A percentile compares a stretch with the other conserved stretches of the same genome.
These are phyloP conservation scores for Amanita subjunquillea DNA, from an alignment of 768 basidiomycete species.

Conservation along the genomic window DNA sequence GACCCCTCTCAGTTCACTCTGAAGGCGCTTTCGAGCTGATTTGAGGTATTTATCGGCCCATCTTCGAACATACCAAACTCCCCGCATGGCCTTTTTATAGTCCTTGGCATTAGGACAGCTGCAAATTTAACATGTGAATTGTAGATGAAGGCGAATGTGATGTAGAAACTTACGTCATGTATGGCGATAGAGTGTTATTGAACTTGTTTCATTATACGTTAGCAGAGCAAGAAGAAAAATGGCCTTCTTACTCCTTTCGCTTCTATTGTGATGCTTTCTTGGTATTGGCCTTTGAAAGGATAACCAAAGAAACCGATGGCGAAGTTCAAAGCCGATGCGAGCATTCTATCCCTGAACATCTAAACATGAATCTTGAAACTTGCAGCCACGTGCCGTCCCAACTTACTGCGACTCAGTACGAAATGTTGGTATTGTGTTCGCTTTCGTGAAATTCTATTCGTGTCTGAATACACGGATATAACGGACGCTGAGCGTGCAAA, in stretches of 20 bases:
- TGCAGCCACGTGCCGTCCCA: neutral
- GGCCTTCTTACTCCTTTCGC: constrained; percentile 33
- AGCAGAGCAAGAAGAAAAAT: constrained; percentile 8
- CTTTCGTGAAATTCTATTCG: constrained; percentile 44
- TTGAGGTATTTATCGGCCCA: constrained; percentile 72
- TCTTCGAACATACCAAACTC: constrained; percentile 39
- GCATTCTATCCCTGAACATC: constrained; percentile 56
- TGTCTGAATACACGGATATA: neutral
- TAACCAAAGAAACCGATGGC: constrained; percentile 72
- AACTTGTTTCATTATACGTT: constrained; percentile 30
- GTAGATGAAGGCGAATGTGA: neutral
- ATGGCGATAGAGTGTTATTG: constrained; percentile 83
- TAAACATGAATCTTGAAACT: neutral
- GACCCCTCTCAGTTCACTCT: constrained; percentile 48
- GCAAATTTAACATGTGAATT: neutral
- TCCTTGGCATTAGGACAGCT: constrained; percentile 56
- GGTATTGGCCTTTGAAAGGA: constrained; percentile 62
- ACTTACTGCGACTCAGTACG: constrained; percentile 66
- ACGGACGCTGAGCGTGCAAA: constrained; percentile 10
- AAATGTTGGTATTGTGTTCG: constrained; percentile 63
- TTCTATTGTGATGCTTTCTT: constrained; percentile 72
- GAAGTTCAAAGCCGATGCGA: constrained; percentile 53
- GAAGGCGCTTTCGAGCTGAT: constrained; percentile 51
- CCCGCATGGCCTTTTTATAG: constrained; percentile 43
- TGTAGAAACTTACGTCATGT: constrained; percentile 44